Percentiles rank a stretch among this genome's conserved stretches.
phyloP scores from a whole-genome alignment of 164 flowering plant genomes.

The Aristolochia californica region DNA sequence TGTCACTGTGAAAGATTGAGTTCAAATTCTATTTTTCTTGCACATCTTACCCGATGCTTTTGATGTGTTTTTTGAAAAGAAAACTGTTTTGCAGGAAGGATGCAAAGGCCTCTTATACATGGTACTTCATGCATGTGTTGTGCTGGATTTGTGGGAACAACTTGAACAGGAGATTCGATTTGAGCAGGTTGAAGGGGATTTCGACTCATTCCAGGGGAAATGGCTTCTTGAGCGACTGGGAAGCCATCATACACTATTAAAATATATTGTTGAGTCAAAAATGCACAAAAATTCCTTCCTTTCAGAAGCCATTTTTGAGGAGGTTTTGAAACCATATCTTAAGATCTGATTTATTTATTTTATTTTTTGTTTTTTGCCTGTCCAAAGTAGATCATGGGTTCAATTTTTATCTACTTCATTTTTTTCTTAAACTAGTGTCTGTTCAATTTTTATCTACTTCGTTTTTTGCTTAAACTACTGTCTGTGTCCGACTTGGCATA shows the following conservation, averaged over 20 bases:
- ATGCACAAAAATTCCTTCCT: constrained; percentile 76
- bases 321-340: constrained; percentile 28
- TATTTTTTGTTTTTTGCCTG: neutral
- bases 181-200: constrained; percentile 95
- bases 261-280: constrained; percentile 82
- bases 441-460: no score
- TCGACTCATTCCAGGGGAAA: constrained; percentile 79
- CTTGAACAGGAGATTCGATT: constrained; percentile 77
- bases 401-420: no score
- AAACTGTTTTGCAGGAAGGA: constrained; percentile 59
- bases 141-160: constrained; percentile 73
- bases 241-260: constrained; percentile 79
- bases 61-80: neutral
- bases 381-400: neutral
- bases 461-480: no score
- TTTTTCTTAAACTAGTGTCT: no score
- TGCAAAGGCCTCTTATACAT: constrained; percentile 92
- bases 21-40: no score
- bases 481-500: no score
- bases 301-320: constrained; percentile 97
- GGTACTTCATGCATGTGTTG: constrained; percentile 98
- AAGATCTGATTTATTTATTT: neutral
- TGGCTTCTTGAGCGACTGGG: constrained; percentile 90
- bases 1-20: no score
- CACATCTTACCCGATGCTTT: neutral